Conservation (phyloP, 352 stramenopile genomes). For the Aphanomyces stellatus region DNA sequence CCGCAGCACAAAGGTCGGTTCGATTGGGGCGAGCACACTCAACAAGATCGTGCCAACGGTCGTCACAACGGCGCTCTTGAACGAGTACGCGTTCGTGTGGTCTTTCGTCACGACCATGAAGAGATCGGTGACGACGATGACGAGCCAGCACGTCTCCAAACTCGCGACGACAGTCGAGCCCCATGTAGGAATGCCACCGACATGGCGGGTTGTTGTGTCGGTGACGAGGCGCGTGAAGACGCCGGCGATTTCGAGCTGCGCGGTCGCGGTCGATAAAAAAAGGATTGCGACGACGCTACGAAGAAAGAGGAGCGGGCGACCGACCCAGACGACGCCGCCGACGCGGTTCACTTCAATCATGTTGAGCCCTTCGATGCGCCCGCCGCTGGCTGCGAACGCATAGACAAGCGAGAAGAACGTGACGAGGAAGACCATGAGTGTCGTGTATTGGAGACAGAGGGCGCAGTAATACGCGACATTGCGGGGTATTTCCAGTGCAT, state of each 20-base stretch:
- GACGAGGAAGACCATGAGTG: not conserved
- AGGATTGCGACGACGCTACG: not conserved
- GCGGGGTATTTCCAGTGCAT: not conserved
- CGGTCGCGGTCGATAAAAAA: not conserved
- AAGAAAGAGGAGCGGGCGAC: not conserved
- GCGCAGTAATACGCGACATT: not conserved
- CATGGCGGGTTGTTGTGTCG: not conserved
- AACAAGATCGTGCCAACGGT: not conserved
- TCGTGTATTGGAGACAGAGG: not conserved
- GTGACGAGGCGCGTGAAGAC: not conserved
- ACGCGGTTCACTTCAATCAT: constrained; percentile 4
- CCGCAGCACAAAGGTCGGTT: not conserved
- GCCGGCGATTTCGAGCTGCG: not conserved
- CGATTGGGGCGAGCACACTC: not conserved
- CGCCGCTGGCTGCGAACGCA: not conserved
- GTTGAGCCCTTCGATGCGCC: not conserved
- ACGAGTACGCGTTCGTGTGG: not conserved
- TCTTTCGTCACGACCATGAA: constrained; percentile 3
- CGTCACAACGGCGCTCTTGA: not conserved
- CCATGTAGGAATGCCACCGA: too few species aligned
- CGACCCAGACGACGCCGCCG: not conserved
- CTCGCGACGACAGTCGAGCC: not conserved
- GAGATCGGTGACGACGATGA: constrained; percentile 1
- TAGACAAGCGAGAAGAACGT: not conserved
- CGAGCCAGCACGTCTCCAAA: constrained; percentile 5